Conservation (phyloP, 2,329 filamentous ascomycete genomes). For the Penicillium sp. region DNA sequence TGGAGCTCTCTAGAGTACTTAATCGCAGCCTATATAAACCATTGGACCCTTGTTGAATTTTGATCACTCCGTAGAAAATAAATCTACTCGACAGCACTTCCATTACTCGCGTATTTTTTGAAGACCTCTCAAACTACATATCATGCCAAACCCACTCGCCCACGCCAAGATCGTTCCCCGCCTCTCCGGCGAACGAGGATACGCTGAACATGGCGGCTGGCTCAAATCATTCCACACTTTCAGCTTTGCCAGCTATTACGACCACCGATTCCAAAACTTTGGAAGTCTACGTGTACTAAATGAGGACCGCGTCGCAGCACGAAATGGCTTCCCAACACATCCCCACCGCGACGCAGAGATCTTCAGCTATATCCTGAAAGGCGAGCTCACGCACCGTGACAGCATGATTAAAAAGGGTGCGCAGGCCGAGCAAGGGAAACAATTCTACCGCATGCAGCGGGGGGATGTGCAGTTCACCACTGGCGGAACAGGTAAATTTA, state of each 20-base stretch:
- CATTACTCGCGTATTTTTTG: background rate
- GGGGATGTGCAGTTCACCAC: conserved; percentile 86
- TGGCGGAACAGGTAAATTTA: conserved; percentile 58
- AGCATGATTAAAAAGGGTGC: conserved; percentile 66
- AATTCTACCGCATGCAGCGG: conserved; percentile 62
- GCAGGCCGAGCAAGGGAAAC: conserved; percentile 51
- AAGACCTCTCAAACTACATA: background rate
- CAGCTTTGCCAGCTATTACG: conserved; percentile 64
- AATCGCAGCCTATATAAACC: conserved; percentile 8
- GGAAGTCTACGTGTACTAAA: conserved; percentile 77
- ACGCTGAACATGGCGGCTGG: conserved; percentile 77
- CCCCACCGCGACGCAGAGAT: conserved; percentile 81
- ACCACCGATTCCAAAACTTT: conserved; percentile 59
- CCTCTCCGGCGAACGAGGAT: conserved; percentile 61
- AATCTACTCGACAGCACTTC: background rate
- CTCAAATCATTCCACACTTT: conserved; percentile 81
- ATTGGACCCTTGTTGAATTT: background rate
- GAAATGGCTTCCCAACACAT: conserved; percentile 74
- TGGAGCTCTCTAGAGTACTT: conserved; percentile 7
- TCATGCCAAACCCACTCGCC: conserved; percentile 55
- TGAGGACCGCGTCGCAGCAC: conserved; percentile 69
- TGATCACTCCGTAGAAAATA: background rate
- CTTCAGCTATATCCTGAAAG: conserved; percentile 76
- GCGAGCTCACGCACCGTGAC: conserved; percentile 80
- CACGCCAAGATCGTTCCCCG: conserved; percentile 68